Evolutionary conservation across 176 grass and related monocot species (phyloP), one percentile per base, ranked within the genome.

Genomic region (Puccinellia tenuiflora): DNA sequence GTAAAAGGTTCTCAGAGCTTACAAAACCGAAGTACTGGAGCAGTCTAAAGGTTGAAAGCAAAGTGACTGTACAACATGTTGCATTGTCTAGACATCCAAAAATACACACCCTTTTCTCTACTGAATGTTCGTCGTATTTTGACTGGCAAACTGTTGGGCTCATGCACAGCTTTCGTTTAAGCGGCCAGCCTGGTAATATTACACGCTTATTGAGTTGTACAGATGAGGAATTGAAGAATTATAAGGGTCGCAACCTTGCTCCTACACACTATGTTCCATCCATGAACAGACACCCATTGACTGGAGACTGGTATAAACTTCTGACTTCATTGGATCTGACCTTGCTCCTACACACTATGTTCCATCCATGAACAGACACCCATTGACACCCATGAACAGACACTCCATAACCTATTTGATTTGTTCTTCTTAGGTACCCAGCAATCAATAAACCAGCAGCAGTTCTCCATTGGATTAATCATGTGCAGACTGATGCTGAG

Each of bases 131-230:
- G 50, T 77, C 83, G 40, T 99, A 99, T 88, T 99, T 99, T 85
- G 96, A 99, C 88, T 99, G 96, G 96, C 93, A 99, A 88, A 99
- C 96, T 65, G 91, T 99, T 82, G 96, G 91, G 54, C 86, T 96
- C 68, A 90, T 99, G 87, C 83, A 93, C 80, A 95, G 91, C 56
- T 93, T 96, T 92, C 89, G 29, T 78, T 85, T 90, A 86, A 99
- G 93, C 29, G 56, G 96, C 20, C 93, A 99, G 69, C 91, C 93
- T 84, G 96, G 96, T 86, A 94, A 94, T 90, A 93, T 96, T 42
- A 99, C 96, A 29, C 88, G 93, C 33, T 88, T 99, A 83, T 83
- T 99, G 79, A 99, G 96, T 77, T 99, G 96, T 78, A 88, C 87
- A 18, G 87, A 96, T 39, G 89, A 96, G 54, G 89, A 90, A 38